Conservation (phyloP, 306 rosid species). For the Trichosanthes cucumerina region DNA sequence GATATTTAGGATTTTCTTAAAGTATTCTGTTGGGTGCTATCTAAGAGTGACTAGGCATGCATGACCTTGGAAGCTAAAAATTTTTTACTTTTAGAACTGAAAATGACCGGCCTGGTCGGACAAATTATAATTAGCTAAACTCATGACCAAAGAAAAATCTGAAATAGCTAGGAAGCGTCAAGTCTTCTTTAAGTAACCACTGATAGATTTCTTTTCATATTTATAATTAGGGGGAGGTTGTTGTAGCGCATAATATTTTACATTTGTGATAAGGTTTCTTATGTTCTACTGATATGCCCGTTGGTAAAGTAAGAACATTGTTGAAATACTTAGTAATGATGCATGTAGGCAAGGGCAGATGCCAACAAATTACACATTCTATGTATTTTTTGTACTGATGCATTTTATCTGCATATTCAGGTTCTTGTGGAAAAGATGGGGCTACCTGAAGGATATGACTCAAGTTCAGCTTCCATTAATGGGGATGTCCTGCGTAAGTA, state of each 20-base stretch:
- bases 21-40: not conserved
- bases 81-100: not conserved
- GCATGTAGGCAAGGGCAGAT: not conserved
- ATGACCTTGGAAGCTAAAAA: not conserved
- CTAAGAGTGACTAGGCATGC: not conserved
- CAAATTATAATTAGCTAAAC: not conserved
- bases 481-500: conserved; percentile 44
- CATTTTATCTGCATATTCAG: conserved; percentile 24
- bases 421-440: conserved; percentile 95
- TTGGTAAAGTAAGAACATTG: not conserved
- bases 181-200: not conserved
- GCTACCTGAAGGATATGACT: conserved; percentile 38
- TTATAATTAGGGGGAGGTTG: not conserved
- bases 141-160: not conserved
- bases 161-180: not conserved
- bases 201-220: not conserved
- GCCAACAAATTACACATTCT: not conserved
- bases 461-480: conserved; percentile 17
- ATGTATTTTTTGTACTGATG: not conserved
- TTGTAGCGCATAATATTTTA: not conserved
- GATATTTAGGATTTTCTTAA: not conserved
- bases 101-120: not conserved
- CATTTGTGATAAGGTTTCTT: not conserved
- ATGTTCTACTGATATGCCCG: not conserved
- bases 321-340: not conserved